Base-by-base conservation (phyloP, 2,329 filamentous ascomycete species). In the Paecilomyces niveus region DNA sequence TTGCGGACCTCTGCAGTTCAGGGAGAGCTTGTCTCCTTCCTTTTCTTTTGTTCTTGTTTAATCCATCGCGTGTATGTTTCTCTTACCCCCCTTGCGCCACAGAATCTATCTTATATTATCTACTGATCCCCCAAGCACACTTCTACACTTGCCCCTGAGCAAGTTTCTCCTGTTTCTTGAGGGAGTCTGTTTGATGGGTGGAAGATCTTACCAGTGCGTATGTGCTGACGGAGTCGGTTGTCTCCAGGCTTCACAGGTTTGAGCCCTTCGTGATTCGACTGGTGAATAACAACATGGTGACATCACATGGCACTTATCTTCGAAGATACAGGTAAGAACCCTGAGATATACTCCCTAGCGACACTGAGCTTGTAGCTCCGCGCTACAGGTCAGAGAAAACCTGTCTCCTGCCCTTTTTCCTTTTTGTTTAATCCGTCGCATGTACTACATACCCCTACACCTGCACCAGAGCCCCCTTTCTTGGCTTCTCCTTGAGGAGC, bases 121-220 rank as follows among this genome's bases (percentile, higher is more conserved):
- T 5, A 29, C 26, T 7, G 2, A 29, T 29, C 26, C 26, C 26
- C 3, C 7, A 1, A 29, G 26, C 26, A 29, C 26, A 29, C 26
- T 5, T 4, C 26, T 29, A 7, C 26, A 29, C 26, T 4, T 29
- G 4, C 26, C 2, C 26, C 7, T 29, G 26, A 29, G 26, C 26
- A 29, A 29, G 26, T 29, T 39, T 39, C 13, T 39, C 35, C n/a
- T 39, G 35, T 15, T 10, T 39, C 26, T 15, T n/a, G 35, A 39
- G 2, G 35, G 13, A 39, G 35, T 39, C 51, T 29, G 24, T 10
- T 49, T 53, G 53, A 32, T 11, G 57, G 53, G 57, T 58, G 57
- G 57, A 58, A 58, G 57, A 58, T 35, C 53, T 58, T 58, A 53
- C 57, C 29, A 58, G 54, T 26, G 4, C 24, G 24, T 52, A 9